phyloP scores from a whole-genome alignment of 306 rosid genomes.

The Erythrophleum fordii region DNA sequence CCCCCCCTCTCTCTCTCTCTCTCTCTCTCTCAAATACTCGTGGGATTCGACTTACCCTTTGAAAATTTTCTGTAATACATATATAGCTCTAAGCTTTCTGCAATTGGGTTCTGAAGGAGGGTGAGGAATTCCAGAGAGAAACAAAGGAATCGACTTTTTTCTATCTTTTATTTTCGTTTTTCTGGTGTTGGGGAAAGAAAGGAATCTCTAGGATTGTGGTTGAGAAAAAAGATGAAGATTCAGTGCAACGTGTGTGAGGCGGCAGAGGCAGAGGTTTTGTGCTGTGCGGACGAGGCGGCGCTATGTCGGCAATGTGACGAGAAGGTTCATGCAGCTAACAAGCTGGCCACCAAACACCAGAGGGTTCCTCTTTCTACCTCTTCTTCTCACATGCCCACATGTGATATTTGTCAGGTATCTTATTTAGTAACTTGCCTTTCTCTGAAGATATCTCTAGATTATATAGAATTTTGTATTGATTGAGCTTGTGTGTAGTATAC shows the following conservation, averaged over 20 bases:
- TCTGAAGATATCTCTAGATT: neutral
- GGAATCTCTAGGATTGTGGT: neutral
- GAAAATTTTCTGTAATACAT: neutral
- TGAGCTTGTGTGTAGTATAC: neutral
- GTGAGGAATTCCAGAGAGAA: neutral
- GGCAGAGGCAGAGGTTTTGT: constrained; percentile 86
- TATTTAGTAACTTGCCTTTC: neutral
- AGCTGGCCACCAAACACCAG: constrained; percentile 93
- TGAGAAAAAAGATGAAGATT: constrained; percentile 73
- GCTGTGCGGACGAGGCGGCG: constrained; percentile 99
- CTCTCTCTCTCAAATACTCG: neutral
- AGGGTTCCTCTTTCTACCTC: constrained; percentile 77
- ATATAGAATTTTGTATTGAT: neutral
- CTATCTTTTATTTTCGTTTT: neutral
- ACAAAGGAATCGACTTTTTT: neutral
- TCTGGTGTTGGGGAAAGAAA: neutral
- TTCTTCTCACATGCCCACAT: constrained; percentile 85
- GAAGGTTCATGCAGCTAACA: constrained; percentile 94
- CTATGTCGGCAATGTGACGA: constrained; percentile 88
- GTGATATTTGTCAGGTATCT: constrained; percentile 91
- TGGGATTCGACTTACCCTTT: neutral
- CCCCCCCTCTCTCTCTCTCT: neutral
- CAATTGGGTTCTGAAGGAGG: neutral
- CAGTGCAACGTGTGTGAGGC: constrained; percentile 96
- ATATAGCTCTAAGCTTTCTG: constrained; percentile 3